Evolutionary conservation across 306 rosid species (phyloP), one percentile per base, ranked within the genome.

Genomic region (Herpetospermum pedunculosum): DNA sequence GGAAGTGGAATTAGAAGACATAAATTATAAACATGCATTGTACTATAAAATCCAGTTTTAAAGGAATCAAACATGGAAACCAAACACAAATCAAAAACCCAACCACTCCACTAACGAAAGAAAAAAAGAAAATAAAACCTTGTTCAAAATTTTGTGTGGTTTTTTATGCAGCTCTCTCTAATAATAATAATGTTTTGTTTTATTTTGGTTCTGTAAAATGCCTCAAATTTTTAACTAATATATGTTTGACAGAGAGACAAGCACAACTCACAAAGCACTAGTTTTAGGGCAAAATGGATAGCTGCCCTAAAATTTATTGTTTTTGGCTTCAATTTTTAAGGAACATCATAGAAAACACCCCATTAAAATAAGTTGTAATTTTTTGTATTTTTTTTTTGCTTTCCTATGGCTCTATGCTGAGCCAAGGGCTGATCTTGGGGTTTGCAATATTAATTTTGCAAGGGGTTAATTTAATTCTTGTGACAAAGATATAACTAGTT

Each of bases 201-300:
- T 8, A 10, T 35, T 28, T 26, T 50, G 63, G 47, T 30, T 50
- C 0, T 50, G 32, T 32, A 1, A 71, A 71, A 71, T 71, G 41
- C 8, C 2, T 34, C 1, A 29, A 72, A 72, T 35, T 4, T 48
- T 71, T 75, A 77, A 75, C 79, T 44, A 25, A 29, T 16, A 46
- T 14, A 70, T 75, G 80, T 72, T 86, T 84, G 86, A 81, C 89
- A 88, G 96, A 87, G 72, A 67, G 74, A 69, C 15, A 50, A 80
- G 72, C 82, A 88, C 96, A 87, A 87, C 96, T 86, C 91, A 90
- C 77, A 78, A 37, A 84, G 92, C 98, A 90, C 93, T 92, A 81
- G 72, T 82, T 53, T 69, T 69, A 69, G 77, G 80, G 62, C 57
- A 84, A 79, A 81, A 73, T 52, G 35, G 12, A 35, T 80, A 79